A percentile compares a stretch with the other conserved stretches of the same genome.
Evolutionary conservation across 2,329 filamentous ascomycete species (phyloP).

Genomic region (Trichoderma sp.): DNA sequence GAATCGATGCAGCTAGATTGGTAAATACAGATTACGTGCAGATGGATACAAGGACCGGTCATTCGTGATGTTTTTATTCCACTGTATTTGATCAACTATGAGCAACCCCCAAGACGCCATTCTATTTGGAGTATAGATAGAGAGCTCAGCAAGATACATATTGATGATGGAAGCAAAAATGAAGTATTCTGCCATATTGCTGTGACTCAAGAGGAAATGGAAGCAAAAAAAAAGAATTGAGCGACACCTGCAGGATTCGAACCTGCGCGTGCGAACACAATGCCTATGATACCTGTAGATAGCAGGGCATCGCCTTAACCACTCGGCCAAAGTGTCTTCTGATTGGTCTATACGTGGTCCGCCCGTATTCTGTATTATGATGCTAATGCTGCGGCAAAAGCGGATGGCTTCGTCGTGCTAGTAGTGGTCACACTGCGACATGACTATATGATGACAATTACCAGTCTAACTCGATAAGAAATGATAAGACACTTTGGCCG

Average conservation of each 20-base stretch:
- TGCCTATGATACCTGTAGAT: slow-evolving; percentile 16
- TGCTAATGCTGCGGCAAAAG: neutral
- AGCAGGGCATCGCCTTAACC: slow-evolving; percentile 22
- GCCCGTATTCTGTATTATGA: neutral
- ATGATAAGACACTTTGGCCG: slow-evolving; percentile 21
- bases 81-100: neutral
- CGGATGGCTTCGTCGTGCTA: neutral
- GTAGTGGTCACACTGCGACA: too few species aligned
- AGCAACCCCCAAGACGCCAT: too few species aligned
- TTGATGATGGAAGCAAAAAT: neutral
- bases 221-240: neutral
- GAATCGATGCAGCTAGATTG: neutral
- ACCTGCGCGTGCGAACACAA: slow-evolving; percentile 22
- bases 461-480: neutral
- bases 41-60: neutral
- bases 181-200: neutral
- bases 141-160: neutral
- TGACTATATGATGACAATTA: neutral
- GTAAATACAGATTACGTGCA: neutral
- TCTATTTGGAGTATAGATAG: too few species aligned
- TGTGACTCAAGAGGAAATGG: neutral
- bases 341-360: neutral
- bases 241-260: slow-evolving; percentile 21
- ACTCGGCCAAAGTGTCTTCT: slow-evolving; percentile 21
- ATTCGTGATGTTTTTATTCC: neutral